These are phyloP conservation scores for Chlorella vulgaris DNA, from an alignment of 139 green algal species.

Conservation along the genomic window DNA sequence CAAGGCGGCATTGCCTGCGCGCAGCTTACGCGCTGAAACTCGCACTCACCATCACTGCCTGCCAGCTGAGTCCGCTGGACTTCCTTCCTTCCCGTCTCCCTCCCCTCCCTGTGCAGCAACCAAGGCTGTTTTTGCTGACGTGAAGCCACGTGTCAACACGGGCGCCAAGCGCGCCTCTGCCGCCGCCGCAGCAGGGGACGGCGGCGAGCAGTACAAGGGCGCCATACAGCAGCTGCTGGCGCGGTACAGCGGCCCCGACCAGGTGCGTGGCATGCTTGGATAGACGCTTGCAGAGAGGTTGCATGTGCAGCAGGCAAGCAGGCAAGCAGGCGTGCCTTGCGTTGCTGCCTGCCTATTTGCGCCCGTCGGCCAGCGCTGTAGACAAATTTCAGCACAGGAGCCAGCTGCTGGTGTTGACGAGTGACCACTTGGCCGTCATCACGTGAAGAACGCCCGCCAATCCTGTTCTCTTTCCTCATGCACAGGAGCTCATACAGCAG, in stretches of 20 bases:
- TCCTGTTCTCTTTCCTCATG: not conserved
- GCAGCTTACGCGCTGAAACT: too few relatives aligned
- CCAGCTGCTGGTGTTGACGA: not conserved
- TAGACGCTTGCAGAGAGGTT: too few relatives aligned
- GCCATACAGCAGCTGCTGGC: not conserved
- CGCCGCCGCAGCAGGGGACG: too few relatives aligned
- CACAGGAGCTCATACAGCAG: constrained; percentile 71
- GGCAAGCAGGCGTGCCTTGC: too few relatives aligned
- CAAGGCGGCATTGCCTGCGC: too few relatives aligned
- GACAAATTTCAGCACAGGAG: too few relatives aligned
- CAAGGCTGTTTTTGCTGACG: not conserved
- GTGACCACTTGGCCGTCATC: not conserved
- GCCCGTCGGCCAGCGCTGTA: too few relatives aligned
- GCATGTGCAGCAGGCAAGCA: too few relatives aligned
- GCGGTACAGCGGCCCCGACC: constrained; percentile 2
- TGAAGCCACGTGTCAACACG: constrained; percentile 13
- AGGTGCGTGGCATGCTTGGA: not conserved
- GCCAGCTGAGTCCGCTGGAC: not conserved
- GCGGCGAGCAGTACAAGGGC: not conserved
- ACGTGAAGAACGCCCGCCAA: too few relatives aligned
- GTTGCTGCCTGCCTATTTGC: too few relatives aligned
- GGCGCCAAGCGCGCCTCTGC: constrained; percentile 27
- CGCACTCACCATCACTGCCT: too few relatives aligned
- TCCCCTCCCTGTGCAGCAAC: not conserved
- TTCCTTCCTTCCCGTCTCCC: not conserved